Evolutionary conservation across 169 alveolate genomes (phyloP).

Genomic region (Cryptosporidium viatorum): DNA sequence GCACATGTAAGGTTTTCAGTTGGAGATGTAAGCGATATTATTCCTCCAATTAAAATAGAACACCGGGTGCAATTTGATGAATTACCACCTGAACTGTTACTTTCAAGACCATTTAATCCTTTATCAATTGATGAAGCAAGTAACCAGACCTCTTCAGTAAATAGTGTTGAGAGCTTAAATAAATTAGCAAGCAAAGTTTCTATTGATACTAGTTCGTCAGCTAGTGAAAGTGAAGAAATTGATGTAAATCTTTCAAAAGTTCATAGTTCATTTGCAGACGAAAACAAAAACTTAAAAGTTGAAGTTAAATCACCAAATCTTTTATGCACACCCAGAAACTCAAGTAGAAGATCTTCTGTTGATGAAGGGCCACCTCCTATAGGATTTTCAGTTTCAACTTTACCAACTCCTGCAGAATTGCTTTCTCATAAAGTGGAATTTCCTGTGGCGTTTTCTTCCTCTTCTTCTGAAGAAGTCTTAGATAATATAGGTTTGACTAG

Average conservation of each 20-base stretch:
- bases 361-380: constrained; percentile 72
- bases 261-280: neutral
- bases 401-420: constrained; percentile 73
- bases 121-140: constrained; percentile 68
- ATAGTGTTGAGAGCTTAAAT: constrained; percentile 39
- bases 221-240: neutral
- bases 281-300: neutral
- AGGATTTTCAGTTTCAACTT: constrained; percentile 60
- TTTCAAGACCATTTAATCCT: constrained; percentile 71
- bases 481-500: neutral
- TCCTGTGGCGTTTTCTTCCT: constrained; percentile 45
- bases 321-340: constrained; percentile 20
- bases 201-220: constrained; percentile 7
- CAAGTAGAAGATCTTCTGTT: constrained; percentile 74
- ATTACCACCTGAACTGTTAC: constrained; percentile 62
- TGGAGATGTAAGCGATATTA: constrained; percentile 74
- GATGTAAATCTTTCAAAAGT: too few species aligned
- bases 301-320: constrained; percentile 3
- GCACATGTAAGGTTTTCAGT: constrained; percentile 69
- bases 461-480: constrained; percentile 36
- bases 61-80: constrained; percentile 72
- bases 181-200: constrained; percentile 11
- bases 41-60: constrained; percentile 61
- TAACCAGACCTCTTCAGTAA: constrained; percentile 58
- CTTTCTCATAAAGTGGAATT: constrained; percentile 70